Conservation (phyloP, 768 basidiomycete genomes). For the Phaeolepiota aurea region DNA sequence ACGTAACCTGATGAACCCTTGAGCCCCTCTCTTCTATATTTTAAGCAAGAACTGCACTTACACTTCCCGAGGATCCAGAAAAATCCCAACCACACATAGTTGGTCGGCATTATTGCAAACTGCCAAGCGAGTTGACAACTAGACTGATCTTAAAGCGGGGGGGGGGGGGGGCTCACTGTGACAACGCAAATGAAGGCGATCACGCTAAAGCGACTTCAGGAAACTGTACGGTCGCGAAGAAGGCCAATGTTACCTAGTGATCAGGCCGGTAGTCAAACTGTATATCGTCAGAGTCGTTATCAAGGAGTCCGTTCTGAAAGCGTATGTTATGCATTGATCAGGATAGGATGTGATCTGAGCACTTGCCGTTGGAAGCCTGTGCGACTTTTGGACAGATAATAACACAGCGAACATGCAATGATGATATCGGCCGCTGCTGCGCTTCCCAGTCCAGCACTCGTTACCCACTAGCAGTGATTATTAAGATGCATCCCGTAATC, state of each 20-base stretch:
- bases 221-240: neutral
- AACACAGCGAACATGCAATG: constrained; percentile 39
- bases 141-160: no score
- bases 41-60: constrained; percentile 13
- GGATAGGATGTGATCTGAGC: neutral
- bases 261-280: constrained; percentile 34
- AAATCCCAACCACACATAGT: constrained; percentile 39
- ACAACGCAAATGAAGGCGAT: constrained; percentile 32
- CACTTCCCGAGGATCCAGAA: constrained; percentile 47
- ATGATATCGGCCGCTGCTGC: constrained; percentile 42
- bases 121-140: no score
- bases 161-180: constrained; percentile 24
- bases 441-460: constrained; percentile 35
- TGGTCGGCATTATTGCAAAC: constrained; percentile 38
- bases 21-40: constrained; percentile 1
- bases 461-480: constrained; percentile 37
- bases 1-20: constrained; percentile 33
- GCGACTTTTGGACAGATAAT: constrained; percentile 35
- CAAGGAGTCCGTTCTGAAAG: constrained; percentile 31
- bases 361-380: constrained; percentile 36
- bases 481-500: constrained; percentile 1
- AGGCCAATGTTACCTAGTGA: constrained; percentile 33
- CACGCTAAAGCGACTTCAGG: constrained; percentile 16
- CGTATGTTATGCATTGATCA: constrained; percentile 1
- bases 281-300: constrained; percentile 35